These are phyloP conservation scores for Cercospora janseana DNA, from an alignment of 2,329 filamentous ascomycete species.

Conservation along the genomic window DNA sequence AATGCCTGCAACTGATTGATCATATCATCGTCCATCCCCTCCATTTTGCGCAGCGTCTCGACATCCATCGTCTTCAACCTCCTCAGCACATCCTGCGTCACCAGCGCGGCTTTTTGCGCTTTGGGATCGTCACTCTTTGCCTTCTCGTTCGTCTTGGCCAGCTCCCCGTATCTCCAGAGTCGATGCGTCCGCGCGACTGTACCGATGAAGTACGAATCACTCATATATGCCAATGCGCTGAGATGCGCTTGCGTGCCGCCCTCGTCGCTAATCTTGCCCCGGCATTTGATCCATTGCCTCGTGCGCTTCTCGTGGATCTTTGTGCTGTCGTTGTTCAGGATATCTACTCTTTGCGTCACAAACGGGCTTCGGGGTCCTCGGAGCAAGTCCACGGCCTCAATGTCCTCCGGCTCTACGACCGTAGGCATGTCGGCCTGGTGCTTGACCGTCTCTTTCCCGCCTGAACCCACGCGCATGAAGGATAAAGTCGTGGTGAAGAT, in stretches of 20 bases:
- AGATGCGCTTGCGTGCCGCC: constrained; percentile 80
- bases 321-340: constrained; percentile 53
- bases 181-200: constrained; percentile 79
- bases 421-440: constrained; percentile 62
- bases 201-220: constrained; percentile 86
- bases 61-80: constrained; percentile 48
- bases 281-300: constrained; percentile 67
- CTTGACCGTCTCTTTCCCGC: constrained; percentile 56
- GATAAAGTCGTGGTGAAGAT: constrained; percentile 96
- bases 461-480: constrained; percentile 69
- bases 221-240: constrained; percentile 83
- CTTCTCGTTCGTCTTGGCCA: constrained; percentile 24
- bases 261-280: constrained; percentile 68
- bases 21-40: constrained; percentile 52
- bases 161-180: constrained; percentile 66
- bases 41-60: constrained; percentile 43
- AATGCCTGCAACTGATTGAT: constrained; percentile 49
- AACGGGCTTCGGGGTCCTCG: constrained; percentile 52
- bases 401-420: constrained; percentile 42
- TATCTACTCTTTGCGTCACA: constrained; percentile 56
- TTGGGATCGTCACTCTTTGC: constrained; percentile 9
- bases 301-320: constrained; percentile 66
- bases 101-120: constrained; percentile 23
- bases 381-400: constrained; percentile 38
- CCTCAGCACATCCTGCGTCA: constrained; percentile 45